phyloP scores from a whole-genome alignment of 352 stramenopile genomes.

The Pythium biforme region DNA sequence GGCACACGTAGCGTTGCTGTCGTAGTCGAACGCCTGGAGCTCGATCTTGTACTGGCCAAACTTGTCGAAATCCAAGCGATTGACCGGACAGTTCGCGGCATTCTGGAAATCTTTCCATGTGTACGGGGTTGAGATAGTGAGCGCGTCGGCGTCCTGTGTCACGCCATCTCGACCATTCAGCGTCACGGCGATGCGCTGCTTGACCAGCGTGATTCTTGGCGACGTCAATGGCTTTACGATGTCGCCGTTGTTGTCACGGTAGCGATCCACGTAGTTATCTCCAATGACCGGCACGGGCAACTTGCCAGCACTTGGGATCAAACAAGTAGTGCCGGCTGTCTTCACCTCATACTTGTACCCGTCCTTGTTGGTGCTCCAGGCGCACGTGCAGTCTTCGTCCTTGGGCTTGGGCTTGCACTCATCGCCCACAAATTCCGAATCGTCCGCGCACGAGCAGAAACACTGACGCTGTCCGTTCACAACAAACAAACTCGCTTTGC shows the following conservation, averaged over 20 bases:
- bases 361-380: background rate
- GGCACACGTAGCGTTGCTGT: slow-evolving; percentile 7
- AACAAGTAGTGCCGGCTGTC: background rate
- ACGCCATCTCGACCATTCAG: too few species aligned
- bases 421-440: background rate
- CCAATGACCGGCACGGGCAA: background rate
- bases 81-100: background rate
- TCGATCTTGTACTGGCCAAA: slow-evolving; percentile 29
- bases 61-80: background rate
- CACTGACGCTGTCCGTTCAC: background rate
- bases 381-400: background rate
- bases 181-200: too few species aligned
- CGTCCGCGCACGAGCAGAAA: background rate
- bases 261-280: background rate
- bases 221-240: background rate
- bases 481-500: background rate
- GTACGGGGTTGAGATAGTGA: too few species aligned
- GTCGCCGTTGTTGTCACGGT: background rate
- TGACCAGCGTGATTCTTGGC: background rate
- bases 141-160: too few species aligned
- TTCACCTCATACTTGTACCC: background rate
- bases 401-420: background rate
- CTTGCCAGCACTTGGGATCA: background rate
- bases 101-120: too few species aligned
- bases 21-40: slow-evolving; percentile 30